Conservation (phyloP, 1,284 basidiomycete species). For the Schizophyllum amplum region DNA sequence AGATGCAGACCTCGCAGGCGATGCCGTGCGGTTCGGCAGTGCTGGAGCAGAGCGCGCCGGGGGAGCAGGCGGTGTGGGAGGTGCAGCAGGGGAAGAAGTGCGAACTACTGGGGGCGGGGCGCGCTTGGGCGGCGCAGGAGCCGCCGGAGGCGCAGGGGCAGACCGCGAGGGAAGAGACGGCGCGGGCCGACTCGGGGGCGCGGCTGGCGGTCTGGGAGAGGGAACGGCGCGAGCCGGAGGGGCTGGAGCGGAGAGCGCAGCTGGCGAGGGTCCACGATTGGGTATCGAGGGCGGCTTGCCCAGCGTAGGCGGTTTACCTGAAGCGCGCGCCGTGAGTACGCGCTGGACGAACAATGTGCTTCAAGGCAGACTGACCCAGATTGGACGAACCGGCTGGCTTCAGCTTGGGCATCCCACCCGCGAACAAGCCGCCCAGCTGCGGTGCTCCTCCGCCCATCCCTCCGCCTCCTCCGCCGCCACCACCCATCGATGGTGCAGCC, state of each 20-base stretch:
- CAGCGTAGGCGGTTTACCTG: slow-evolving; percentile 55
- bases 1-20: slow-evolving; percentile 13
- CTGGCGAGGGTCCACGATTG: slow-evolving; percentile 21
- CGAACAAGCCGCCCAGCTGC: slow-evolving; percentile 80
- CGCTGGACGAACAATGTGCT: slow-evolving; percentile 4
- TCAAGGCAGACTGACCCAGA: slow-evolving; percentile 34
- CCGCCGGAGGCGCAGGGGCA: slow-evolving; percentile 14
- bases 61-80: slow-evolving; percentile 8
- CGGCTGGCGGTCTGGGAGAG: slow-evolving; percentile 21
- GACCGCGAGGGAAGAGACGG: slow-evolving; percentile 16
- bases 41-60: slow-evolving; percentile 9
- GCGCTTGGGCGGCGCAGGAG: slow-evolving; percentile 20
- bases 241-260: slow-evolving; percentile 18
- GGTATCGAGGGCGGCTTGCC: slow-evolving; percentile 66
- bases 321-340: slow-evolving; percentile 5
- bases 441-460: slow-evolving; percentile 46
- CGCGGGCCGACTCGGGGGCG: slow-evolving; percentile 17
- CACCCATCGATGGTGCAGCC: slow-evolving; percentile 22
- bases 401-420: slow-evolving; percentile 85
- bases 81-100: not conserved
- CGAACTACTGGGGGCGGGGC: slow-evolving; percentile 24
- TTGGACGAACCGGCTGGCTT: slow-evolving; percentile 64
- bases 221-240: slow-evolving; percentile 14
- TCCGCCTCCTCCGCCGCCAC: slow-evolving; percentile 29
- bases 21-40: slow-evolving; percentile 20